Evolutionary conservation across 176 grass and related monocot genomes (phyloP).

Genomic region (Eragrostis nindensis): DNA sequence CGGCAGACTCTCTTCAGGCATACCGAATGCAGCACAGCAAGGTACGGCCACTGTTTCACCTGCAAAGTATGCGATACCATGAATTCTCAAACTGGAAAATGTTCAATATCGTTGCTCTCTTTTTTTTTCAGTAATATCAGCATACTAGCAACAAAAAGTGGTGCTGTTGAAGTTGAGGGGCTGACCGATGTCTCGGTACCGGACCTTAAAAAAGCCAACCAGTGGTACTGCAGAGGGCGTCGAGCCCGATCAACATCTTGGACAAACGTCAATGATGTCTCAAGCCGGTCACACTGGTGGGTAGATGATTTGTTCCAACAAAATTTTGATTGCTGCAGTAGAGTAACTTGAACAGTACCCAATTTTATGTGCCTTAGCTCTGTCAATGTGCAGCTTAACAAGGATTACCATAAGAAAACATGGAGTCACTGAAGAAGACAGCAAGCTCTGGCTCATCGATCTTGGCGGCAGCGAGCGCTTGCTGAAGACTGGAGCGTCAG

Average conservation of each 20-base stretch:
- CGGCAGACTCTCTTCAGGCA: conserved; percentile 59
- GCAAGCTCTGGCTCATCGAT: conserved; percentile 92
- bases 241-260: conserved; percentile 75
- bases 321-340: conserved; percentile 29
- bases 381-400: conserved; percentile 84
- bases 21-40: conserved; percentile 42
- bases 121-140: conserved; percentile 63
- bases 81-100: background rate
- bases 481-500: conserved; percentile 88
- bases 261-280: conserved; percentile 90
- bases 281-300: conserved; percentile 95
- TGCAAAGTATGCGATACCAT: background rate
- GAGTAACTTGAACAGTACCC: conserved; percentile 38
- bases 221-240: conserved; percentile 77
- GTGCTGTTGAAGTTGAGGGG: conserved; percentile 82
- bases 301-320: conserved; percentile 37
- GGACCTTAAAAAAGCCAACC: conserved; percentile 71
- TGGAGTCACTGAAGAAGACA: conserved; percentile 48
- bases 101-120: background rate
- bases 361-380: conserved; percentile 86
- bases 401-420: conserved; percentile 81
- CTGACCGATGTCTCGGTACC: conserved; percentile 58
- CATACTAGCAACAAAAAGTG: conserved; percentile 67
- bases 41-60: conserved; percentile 37
- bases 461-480: conserved; percentile 91